phyloP scores from a whole-genome alignment of 768 basidiomycete genomes.

The Boletus huronensis region DNA sequence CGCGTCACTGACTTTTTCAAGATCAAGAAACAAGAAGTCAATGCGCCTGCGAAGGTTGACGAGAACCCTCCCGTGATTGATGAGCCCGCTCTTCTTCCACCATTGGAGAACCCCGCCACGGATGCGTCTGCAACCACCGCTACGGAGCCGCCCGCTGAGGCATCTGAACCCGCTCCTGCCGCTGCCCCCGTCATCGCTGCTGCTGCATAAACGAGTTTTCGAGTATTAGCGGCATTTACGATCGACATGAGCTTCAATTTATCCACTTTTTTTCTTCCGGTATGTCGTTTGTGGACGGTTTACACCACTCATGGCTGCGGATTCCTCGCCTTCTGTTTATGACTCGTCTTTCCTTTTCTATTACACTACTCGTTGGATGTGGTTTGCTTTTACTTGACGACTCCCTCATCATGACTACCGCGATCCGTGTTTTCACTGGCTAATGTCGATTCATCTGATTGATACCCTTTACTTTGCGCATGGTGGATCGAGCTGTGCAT shows the following conservation, averaged over 20 bases:
- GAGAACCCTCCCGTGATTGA: conserved; percentile 89
- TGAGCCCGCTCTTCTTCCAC: conserved; percentile 75
- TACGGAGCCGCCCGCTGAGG: conserved; percentile 35
- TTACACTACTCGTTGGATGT: conserved; percentile 58
- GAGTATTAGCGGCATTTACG: conserved; percentile 32
- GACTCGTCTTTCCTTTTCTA: conserved; percentile 30
- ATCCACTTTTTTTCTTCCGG: conserved; percentile 24
- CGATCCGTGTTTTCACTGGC: conserved; percentile 56
- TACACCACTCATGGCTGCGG: conserved; percentile 38
- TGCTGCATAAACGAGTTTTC: conserved; percentile 55
- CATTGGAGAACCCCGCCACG: conserved; percentile 74
- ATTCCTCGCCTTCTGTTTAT: conserved; percentile 34
- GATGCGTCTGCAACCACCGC: conserved; percentile 38
- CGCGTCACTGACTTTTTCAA: conserved; percentile 85
- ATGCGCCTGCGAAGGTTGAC: conserved; percentile 76
- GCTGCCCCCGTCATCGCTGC: conserved; percentile 71
- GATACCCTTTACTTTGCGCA: conserved; percentile 43
- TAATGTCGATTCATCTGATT: conserved; percentile 68
- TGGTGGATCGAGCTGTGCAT: conserved; percentile 32
- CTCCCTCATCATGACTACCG: conserved; percentile 57
- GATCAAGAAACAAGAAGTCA: conserved; percentile 59
- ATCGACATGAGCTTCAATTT: conserved; percentile 45
- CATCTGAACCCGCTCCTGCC: conserved; percentile 39
- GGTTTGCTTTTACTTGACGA: conserved; percentile 57
- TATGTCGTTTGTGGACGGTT: conserved; percentile 38